Conservation (phyloP, 768 basidiomycete genomes). For the Trametes cubensis region DNA sequence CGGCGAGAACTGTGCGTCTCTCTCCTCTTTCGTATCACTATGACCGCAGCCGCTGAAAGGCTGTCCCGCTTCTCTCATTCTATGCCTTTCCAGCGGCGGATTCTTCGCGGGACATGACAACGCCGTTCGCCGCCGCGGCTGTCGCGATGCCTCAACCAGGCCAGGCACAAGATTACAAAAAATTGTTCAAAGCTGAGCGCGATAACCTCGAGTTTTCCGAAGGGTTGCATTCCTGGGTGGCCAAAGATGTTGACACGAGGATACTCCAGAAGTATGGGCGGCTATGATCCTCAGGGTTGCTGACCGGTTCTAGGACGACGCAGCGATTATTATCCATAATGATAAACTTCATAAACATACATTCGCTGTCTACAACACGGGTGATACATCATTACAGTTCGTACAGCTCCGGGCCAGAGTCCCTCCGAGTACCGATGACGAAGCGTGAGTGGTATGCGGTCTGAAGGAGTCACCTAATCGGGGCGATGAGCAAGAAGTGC, state of each 20-base stretch:
- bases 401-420: constrained; percentile 19
- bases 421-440: constrained; percentile 16
- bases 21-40: constrained; percentile 3
- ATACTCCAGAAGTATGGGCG: constrained; percentile 75
- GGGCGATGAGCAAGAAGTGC: not conserved
- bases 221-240: constrained; percentile 82
- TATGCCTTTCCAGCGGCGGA: constrained; percentile 63
- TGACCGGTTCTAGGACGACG: not conserved
- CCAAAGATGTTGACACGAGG: constrained; percentile 76
- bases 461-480: constrained; percentile 3
- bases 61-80: constrained; percentile 21
- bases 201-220: constrained; percentile 94
- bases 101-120: constrained; percentile 71
- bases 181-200: constrained; percentile 87
- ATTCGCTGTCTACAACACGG: constrained; percentile 19
- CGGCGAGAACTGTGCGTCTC: constrained; percentile 75
- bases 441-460: constrained; percentile 1
- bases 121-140: constrained; percentile 62
- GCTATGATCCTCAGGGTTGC: constrained; percentile 10
- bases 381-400: constrained; percentile 17
- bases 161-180: constrained; percentile 82
- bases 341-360: constrained; percentile 18
- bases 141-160: constrained; percentile 46
- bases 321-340: constrained; percentile 21
- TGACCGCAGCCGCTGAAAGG: constrained; percentile 14